Base-by-base conservation (phyloP, 495 filamentous ascomycete species). In the Acidiella bohemica region DNA sequence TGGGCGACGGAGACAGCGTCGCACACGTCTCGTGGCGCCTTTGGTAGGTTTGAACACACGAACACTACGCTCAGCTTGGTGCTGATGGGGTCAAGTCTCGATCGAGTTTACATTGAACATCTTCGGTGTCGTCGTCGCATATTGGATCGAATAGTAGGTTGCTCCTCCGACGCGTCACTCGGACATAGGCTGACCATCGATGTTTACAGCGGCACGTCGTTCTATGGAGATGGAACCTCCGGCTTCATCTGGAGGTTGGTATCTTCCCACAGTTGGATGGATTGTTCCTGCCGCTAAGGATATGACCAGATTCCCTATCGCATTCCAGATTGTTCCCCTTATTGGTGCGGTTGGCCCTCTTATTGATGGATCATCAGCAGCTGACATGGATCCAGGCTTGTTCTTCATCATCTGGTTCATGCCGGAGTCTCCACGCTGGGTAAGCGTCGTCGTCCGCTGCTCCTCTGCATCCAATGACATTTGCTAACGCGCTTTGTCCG, bases 101-200 rank as follows among this genome's bases (percentile, higher is more conserved):
- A 80, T 81, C 39, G 78, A 82, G 47, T 81, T 84, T 47, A 81
- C 76, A 0, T 50, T 81, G 11, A 82, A 83, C 49, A 81, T 81
- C 44, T 76, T 81, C 28, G 78, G 79, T 53, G 76, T 83, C 3
- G 76, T 80, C 2, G 60, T 81, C 14, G 78, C 76, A 5, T 81
- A 81, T 44, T 82, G 78, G 78, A 62, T 82, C 18, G 77, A 80
- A 52, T 83, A 75, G 67, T 72, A 55, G 24, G 67, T 63, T 26
- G n/a, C n/a, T n/a, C n/a, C n/a, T n/a, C n/a, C n/a, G n/a, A n/a
- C n/a, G n/a, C n/a, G n/a, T n/a, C n/a, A n/a, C n/a, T n/a, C n/a
- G n/a, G n/a, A n/a, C n/a, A n/a, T n/a, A n/a, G n/a, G n/a, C n/a
- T n/a, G n/a, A n/a, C n/a, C 32, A 17, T 8, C 11, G 4, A 12